Evolutionary conservation across 1,284 basidiomycete species (phyloP).

Genomic region (Taiwanofungus camphoratus): DNA sequence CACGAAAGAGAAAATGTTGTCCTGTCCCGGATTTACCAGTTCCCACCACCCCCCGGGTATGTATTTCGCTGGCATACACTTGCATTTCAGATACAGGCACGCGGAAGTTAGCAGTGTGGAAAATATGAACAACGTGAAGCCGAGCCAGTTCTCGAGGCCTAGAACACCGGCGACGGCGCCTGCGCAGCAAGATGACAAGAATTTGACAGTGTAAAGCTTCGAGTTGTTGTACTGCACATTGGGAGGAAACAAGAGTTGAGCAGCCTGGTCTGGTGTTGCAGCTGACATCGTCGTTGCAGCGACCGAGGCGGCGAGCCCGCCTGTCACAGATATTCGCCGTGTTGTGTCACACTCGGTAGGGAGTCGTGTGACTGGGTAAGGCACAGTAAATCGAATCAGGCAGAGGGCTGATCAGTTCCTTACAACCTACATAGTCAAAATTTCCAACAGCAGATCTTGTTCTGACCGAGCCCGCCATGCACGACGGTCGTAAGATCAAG

Average conservation of each 20-base stretch:
- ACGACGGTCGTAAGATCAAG: slow-evolving; percentile 44
- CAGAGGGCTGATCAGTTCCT: no score
- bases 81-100: slow-evolving; percentile 68
- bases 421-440: slow-evolving; percentile 8
- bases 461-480: slow-evolving; percentile 14
- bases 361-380: no score
- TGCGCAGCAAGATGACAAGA: slow-evolving; percentile 75
- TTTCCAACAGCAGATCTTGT: slow-evolving; percentile 1
- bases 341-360: no score
- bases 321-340: no score
- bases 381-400: no score
- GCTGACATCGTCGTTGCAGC: slow-evolving; percentile 20
- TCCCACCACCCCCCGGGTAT: slow-evolving; percentile 57
- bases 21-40: slow-evolving; percentile 75
- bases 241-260: slow-evolving; percentile 63
- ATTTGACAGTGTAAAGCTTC: slow-evolving; percentile 58
- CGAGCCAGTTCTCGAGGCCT: slow-evolving; percentile 76
- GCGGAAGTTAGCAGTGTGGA: slow-evolving; percentile 64
- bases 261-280: slow-evolving; percentile 37
- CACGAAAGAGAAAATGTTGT: slow-evolving; percentile 82
- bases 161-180: slow-evolving; percentile 83
- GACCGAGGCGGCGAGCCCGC: neutral
- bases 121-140: slow-evolving; percentile 72
- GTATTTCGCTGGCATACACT: slow-evolving; percentile 53
- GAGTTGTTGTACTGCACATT: slow-evolving; percentile 69